Conservation (phyloP, 1,284 basidiomycete species). For the Ganoderma multipileum region DNA sequence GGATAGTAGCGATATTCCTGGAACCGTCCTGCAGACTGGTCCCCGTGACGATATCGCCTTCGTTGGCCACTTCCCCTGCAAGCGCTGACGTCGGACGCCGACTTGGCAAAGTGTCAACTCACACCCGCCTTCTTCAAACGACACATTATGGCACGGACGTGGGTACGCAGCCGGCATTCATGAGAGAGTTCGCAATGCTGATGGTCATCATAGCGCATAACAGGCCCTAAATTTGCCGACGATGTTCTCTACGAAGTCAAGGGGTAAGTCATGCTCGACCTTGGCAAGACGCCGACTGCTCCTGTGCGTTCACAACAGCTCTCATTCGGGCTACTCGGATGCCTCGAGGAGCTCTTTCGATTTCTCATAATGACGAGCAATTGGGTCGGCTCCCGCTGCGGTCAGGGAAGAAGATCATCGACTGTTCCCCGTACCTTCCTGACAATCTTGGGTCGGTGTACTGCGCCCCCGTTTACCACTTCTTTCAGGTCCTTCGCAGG, state of each 20-base stretch:
- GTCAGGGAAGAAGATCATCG: neutral
- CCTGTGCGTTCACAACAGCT: neutral
- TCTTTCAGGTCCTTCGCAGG: neutral
- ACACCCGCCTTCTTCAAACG: neutral
- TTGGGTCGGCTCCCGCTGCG: slow-evolving; percentile 1
- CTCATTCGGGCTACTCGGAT: slow-evolving; percentile 4
- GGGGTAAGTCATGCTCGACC: neutral
- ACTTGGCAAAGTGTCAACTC: neutral
- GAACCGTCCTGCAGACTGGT: neutral
- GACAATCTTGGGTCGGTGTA: neutral
- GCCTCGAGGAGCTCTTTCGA: neutral
- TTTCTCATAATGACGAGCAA: neutral
- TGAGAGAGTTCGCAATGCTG: slow-evolving; percentile 6
- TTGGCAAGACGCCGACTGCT: neutral
- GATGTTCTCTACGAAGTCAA: slow-evolving; percentile 2
- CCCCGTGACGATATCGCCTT: slow-evolving; percentile 2
- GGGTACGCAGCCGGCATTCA: slow-evolving; percentile 1
- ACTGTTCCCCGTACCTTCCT: neutral
- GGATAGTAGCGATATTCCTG: neutral
- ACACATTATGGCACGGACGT: slow-evolving; percentile 3
- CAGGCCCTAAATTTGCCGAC: neutral
- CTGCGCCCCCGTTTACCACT: neutral
- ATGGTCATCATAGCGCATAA: slow-evolving; percentile 1
- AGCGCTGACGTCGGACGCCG: slow-evolving; percentile 2
- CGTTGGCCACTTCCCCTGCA: neutral